Percentiles rank a stretch among this genome's conserved stretches.
Conservation (phyloP, 176 grass and related monocot species). For the Avena insularis region DNA sequence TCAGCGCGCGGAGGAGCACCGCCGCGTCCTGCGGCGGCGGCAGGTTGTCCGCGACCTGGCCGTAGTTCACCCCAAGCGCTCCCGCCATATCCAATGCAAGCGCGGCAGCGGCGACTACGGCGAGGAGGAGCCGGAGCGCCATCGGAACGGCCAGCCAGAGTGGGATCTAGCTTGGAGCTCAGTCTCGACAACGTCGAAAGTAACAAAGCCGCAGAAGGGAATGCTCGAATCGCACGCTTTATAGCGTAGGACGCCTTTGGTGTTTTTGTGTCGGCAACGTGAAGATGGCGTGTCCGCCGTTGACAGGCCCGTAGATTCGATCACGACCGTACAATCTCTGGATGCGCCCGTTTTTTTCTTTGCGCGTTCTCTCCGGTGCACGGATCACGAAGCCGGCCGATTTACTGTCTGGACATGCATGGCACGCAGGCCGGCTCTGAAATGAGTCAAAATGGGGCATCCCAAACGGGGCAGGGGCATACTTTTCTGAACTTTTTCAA, state of each 20-base stretch:
- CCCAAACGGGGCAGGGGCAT: not conserved
- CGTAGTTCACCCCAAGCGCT: slow-evolving; percentile 81
- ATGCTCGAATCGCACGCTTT: slow-evolving; percentile 36
- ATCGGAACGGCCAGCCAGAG: slow-evolving; percentile 25
- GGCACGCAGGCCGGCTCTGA: not conserved
- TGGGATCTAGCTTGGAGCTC: not conserved
- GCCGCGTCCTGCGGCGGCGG: slow-evolving; percentile 59
- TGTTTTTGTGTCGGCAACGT: not conserved
- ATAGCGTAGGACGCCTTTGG: not conserved
- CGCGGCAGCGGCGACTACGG: slow-evolving; percentile 24
- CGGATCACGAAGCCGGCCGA: not conserved
- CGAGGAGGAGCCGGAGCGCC: slow-evolving; percentile 40
- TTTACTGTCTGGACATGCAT: not conserved
- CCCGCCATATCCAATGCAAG: slow-evolving; percentile 16
- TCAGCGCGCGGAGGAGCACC: slow-evolving; percentile 60
- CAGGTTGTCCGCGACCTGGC: slow-evolving; percentile 83
- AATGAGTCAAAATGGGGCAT: not conserved
- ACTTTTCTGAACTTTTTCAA: not conserved
- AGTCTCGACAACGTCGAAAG: slow-evolving; percentile 19
- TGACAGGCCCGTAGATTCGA: not conserved
- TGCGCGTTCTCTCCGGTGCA: not conserved
- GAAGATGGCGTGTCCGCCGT: not conserved
- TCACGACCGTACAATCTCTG: not conserved
- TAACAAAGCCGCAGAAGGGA: slow-evolving; percentile 19
- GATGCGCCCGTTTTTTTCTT: not conserved